phyloP scores from a whole-genome alignment of 768 basidiomycete species.

The Phaeotremella fagi region DNA sequence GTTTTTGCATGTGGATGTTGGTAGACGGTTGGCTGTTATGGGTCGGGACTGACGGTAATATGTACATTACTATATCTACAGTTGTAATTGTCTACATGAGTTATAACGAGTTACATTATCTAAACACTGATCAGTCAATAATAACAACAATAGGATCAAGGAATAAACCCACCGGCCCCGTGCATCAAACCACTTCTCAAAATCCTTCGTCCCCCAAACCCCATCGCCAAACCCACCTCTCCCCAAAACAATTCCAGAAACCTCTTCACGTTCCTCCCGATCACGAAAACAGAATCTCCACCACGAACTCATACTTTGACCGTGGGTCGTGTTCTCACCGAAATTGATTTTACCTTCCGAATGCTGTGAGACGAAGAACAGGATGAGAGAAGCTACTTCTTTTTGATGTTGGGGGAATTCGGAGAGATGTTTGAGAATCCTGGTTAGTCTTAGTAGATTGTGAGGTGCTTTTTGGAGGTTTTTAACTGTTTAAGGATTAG shows the following conservation, averaged over 20 bases:
- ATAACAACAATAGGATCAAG: not conserved
- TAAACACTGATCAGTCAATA: not conserved
- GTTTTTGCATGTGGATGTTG: not conserved
- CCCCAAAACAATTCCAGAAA: slow-evolving; percentile 16
- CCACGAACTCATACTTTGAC: slow-evolving; percentile 34
- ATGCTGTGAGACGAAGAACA: slow-evolving; percentile 31
- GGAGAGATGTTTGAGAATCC: slow-evolving; percentile 41
- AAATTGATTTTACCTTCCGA: slow-evolving; percentile 27
- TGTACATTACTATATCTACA: too few species aligned
- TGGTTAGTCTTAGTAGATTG: slow-evolving; percentile 44
- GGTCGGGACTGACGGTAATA: too few species aligned
- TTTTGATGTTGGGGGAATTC: slow-evolving; percentile 29
- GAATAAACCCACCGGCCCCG: not conserved
- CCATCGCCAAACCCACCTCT: slow-evolving; percentile 22
- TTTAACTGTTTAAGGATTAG: slow-evolving; percentile 13
- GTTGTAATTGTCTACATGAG: too few species aligned
- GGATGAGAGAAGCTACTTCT: slow-evolving; percentile 30
- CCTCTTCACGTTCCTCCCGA: slow-evolving; percentile 18
- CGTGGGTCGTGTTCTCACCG: slow-evolving; percentile 16
- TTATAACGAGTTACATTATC: too few species aligned
- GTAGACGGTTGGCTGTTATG: not conserved
- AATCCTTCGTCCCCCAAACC: slow-evolving; percentile 27
- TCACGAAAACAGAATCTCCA: slow-evolving; percentile 35
- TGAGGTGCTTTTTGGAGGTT: slow-evolving; percentile 37
- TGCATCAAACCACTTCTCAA: slow-evolving; percentile 19